Evolutionary conservation across 345 rosid genomes (phyloP), one percentile per base, ranked within the genome.

Genomic region (Populus davidiana): DNA sequence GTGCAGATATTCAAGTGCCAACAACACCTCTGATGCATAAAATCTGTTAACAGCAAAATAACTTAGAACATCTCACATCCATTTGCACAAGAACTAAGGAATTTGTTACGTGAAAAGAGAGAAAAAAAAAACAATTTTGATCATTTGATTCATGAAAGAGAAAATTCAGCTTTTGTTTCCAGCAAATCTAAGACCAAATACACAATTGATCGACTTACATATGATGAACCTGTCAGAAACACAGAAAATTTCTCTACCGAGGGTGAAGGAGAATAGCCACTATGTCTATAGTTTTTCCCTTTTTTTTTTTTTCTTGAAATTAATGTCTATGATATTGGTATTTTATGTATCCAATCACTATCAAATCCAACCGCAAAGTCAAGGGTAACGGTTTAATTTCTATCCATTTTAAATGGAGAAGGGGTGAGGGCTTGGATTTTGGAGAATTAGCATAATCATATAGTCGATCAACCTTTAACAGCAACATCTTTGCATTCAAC

Each of bases 1-100:
- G 88, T 93, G 98, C 44, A 94, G 83, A 67, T 94, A 94, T 83
- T 93, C 97, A 23, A 94, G 90, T 12, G 98, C 98, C 75, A 94
- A 79, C 56, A 94, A 73, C 82, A 94, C 94, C 84, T 94, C 98
- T 29, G 95, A 91, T 65, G 98, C 97, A 84, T 81, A 94, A 78
- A 94, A 90, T 86, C 98, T 92, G 88, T 67, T 12, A 36, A 69
- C 49, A 69, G 49, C 16, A 43, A 41, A 5, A 17, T 5, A 20
- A 29, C 21, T 27, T 10, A 73, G 23, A 35, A 71, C 10, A 10
- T 17, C 25, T 59, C 36, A 62, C 20, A 16, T 72, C 21, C 66
- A 35, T 29, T 59, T 59, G 64, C 64, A 59, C 14, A 23, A 10
- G 64, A 59, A 59, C 29, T 5, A 23, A 8, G 29, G 64, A 8